Evolutionary conservation across 257 asterid species (phyloP).

Genomic region (Solanum bulbocastanum): DNA sequence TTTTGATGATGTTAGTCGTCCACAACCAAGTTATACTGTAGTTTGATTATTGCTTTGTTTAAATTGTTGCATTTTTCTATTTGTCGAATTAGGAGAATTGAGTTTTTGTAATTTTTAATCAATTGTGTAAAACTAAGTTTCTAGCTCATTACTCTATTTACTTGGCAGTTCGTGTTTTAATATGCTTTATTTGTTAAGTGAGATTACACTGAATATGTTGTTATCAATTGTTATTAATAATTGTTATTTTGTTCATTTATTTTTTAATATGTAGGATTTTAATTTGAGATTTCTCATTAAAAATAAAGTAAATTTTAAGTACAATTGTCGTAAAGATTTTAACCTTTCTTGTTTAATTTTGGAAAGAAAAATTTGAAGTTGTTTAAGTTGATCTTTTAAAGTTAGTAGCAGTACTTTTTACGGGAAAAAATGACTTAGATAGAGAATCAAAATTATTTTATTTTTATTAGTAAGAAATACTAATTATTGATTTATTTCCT

Average conservation of each 20-base stretch:
- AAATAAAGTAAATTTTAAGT: neutral
- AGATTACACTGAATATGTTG: too few relatives aligned
- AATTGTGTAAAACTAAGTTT: neutral
- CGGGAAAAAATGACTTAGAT: neutral
- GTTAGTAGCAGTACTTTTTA: neutral
- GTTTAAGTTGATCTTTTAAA: neutral
- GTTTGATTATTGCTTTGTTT: neutral
- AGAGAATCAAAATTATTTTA: neutral
- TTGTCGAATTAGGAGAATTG: neutral
- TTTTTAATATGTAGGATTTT: too few relatives aligned
- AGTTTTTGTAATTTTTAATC: neutral
- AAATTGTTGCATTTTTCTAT: neutral
- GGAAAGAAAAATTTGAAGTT: neutral
- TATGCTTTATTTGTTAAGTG: too few relatives aligned
- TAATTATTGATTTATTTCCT: neutral
- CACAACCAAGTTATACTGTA: neutral
- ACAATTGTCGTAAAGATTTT: neutral
- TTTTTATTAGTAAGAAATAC: neutral
- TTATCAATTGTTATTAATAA: too few relatives aligned
- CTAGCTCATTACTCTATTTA: too few relatives aligned
- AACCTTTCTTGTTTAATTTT: neutral
- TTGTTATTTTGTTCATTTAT: too few relatives aligned
- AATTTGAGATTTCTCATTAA: too few relatives aligned
- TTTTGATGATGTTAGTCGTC: conserved; percentile 38
- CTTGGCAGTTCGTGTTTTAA: too few relatives aligned